Base-by-base conservation (phyloP, 176 grass and related monocot species). In the Musa acuminata region DNA sequence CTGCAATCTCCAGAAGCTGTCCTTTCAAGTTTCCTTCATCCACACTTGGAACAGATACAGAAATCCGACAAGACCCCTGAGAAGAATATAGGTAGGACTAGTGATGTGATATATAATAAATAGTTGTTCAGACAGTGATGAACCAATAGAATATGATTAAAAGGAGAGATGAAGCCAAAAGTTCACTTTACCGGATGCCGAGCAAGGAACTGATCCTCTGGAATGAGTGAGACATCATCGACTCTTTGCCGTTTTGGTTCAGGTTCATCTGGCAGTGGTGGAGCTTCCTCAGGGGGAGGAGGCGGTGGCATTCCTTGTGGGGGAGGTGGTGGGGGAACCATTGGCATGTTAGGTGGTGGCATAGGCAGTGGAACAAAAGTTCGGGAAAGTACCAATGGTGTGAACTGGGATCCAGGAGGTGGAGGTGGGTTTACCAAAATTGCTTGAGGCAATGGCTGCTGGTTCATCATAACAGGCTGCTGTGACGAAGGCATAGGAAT, bases 21-120 rank as follows among this genome's bases (percentile, higher is more conserved):
- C 95, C 95, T 76, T 84, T 88, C 80, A 99, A 84, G 77, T 94
- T 99, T 51, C 95, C 95, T 91, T 99, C 95, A 73, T 99, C 95
- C 80, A 89, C 74, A 57, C 87, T 94, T 59, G 95, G 90, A 67
- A 99, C 95, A 52, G 91, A 87, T 23, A 99, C 84, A 19, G 81
- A 89, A 64, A 99, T 84, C 27, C 76, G 80, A 82, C 80, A 84
- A 78, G 88, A 84, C 62, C 95, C 95, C 95, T 99, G 80, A 21
- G 84, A 17, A 43, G 53, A 35, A 72, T 21, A 63, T 23, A 35
- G 69, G 72, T 62, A 12, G 69, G 11, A 79, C 82, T 86, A 88
- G 78, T 50, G 1, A 75, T 59, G 4, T 8, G 63, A 64, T 13
- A 52, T 53, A 54, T 14, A 57, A 71, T 63, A 1, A 54, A 67